Evolutionary conservation across 139 green algal species (phyloP), one percentile per base, ranked within the genome.

Genomic region (Desmodesmus armatus): DNA sequence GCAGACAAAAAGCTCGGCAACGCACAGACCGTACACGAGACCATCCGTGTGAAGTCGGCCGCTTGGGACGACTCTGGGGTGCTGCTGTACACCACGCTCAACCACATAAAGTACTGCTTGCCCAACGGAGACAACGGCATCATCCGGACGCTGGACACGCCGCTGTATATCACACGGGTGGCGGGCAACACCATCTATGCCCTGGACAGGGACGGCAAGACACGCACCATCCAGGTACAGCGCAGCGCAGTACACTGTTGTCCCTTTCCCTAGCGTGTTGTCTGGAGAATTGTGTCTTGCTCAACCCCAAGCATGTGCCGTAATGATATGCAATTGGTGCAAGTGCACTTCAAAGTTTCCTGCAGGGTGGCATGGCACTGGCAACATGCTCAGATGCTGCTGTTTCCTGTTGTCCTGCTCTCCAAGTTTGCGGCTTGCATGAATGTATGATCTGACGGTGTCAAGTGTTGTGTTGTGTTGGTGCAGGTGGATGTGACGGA

Each of bases 21-120:
- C 84, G 87, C 94, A 65, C 93, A 91, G 86, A 99, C 96, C 47
- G 94, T 99, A 82, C 97, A 99, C 83, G 97, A 99, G 89, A 99
- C 96, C 33, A 99, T 99, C 88, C 92, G 97, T 47, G 90, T 93
- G 35, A 93, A 93, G 81, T 82, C 70, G 27, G 98, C 97, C 41
- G 97, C 97, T 3, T 99, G 97, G 96, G 98, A 99, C 80, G 96
- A 98, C 87, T 93, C 80, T 76, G 96, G 97, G 72, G 97, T 99
- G 75, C 96, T 99, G 58, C 83, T 99, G 25, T 99, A 99, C 94
- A 99, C 97, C 66, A 99, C 97, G 3, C 94, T 99, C 27, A 99
- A 99, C 92, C 98, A 99, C 96, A 95, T 99, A 90, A 99, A 99
- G 90, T 98, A 98, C 93, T 99, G 96, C 92, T 92, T 99, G 85